Evolutionary conservation across 1,284 basidiomycete species (phyloP).

Genomic region (Apiotrichum sp.): DNA sequence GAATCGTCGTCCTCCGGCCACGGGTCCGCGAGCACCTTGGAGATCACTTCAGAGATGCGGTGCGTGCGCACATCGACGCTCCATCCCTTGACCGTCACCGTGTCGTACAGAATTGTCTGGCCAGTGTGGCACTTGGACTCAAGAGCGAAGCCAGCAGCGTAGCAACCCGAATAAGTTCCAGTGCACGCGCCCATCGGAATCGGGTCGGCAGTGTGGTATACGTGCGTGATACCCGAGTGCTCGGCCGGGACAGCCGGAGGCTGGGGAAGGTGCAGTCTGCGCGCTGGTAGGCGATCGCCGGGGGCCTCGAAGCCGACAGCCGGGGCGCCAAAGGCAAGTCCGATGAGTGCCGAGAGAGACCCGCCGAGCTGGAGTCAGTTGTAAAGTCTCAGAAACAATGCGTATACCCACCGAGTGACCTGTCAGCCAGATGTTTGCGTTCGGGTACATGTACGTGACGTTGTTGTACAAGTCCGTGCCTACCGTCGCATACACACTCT

Average conservation of each 20-base stretch:
- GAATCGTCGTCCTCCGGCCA: conserved; percentile 53
- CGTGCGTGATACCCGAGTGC: conserved; percentile 50
- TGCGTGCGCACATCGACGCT: conserved; percentile 69
- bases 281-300: conserved; percentile 78
- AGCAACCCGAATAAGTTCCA: conserved; percentile 46
- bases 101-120: conserved; percentile 79
- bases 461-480: conserved; percentile 91
- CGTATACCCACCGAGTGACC: conserved; percentile 62
- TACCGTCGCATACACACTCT: conserved; percentile 66
- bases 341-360: conserved; percentile 75
- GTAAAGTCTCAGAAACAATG: not conserved
- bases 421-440: conserved; percentile 85
- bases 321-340: conserved; percentile 85
- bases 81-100: conserved; percentile 78
- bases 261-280: conserved; percentile 76
- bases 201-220: conserved; percentile 54
- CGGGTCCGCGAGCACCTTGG: conserved; percentile 63
- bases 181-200: conserved; percentile 50
- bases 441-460: conserved; percentile 85
- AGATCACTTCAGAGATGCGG: conserved; percentile 67
- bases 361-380: conserved; percentile 59
- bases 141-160: conserved; percentile 47
- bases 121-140: conserved; percentile 68
- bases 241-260: conserved; percentile 48
- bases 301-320: conserved; percentile 87